Percentiles rank a stretch among this genome's conserved stretches.
These are phyloP conservation scores for Patellifolia procumbens DNA, from an alignment of 179 eudicot species.

Conservation along the genomic window DNA sequence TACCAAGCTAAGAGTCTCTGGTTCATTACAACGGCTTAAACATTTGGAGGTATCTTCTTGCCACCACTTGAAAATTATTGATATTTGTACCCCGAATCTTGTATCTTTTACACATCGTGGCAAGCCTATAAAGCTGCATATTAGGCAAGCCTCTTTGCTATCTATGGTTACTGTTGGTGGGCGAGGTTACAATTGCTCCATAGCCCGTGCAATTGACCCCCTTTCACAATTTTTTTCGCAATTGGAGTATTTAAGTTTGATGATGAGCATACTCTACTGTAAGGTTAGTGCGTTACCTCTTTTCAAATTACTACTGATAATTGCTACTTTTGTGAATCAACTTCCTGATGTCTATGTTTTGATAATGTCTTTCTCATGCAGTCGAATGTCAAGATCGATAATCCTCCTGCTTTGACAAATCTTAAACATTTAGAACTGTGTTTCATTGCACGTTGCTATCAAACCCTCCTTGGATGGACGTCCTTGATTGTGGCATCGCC, in stretches of 20 bases:
- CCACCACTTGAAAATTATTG: not conserved
- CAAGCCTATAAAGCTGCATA: not conserved
- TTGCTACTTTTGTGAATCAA: not conserved
- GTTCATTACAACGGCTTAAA: not conserved
- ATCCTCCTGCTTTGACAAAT: constrained; percentile 13
- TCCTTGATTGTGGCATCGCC: constrained; percentile 21
- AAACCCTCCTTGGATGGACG: constrained; percentile 11
- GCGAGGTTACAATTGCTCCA: not conserved
- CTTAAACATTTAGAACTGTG: constrained; percentile 17
- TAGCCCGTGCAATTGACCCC: not conserved
- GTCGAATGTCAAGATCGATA: not conserved
- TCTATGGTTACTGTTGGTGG: not conserved
- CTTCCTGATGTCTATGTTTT: not conserved
- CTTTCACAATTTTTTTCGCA: not conserved
- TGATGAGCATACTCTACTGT: not conserved
- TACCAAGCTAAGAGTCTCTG: not conserved
- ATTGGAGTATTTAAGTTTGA: constrained; percentile 4
- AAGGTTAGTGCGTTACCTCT: not conserved
- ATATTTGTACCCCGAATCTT: constrained; percentile 7
- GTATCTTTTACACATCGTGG: not conserved
- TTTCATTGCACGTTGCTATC: not conserved
- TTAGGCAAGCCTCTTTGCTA: not conserved
- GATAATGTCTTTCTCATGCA: not conserved
- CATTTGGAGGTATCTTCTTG: not conserved
- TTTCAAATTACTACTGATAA: not conserved